Percentiles rank a stretch among this genome's conserved stretches.
Evolutionary conservation across 1,284 basidiomycete genomes (phyloP).

Genomic region (Gomphus bonarii): DNA sequence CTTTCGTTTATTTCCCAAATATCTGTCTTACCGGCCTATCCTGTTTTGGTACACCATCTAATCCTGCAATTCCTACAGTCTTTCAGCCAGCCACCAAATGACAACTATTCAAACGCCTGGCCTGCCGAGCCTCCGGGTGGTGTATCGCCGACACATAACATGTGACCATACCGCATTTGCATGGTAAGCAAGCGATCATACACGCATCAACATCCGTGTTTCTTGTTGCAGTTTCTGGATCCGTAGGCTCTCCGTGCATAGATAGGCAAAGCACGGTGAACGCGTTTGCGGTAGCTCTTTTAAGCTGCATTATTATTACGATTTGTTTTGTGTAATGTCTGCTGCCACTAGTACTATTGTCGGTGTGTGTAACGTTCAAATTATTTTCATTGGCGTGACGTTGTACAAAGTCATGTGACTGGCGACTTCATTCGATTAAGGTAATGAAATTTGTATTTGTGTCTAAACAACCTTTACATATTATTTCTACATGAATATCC

Average conservation of each 20-base stretch:
- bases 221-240: neutral
- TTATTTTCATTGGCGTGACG: too few species aligned
- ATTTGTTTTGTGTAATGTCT: too few species aligned
- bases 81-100: neutral
- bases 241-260: neutral
- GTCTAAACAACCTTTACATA: too few species aligned
- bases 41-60: neutral
- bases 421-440: too few species aligned
- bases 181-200: neutral
- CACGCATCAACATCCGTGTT: neutral
- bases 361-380: too few species aligned
- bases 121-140: neutral
- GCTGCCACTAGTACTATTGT: too few species aligned
- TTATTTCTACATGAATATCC: too few species aligned
- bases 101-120: neutral
- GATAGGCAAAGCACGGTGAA: neutral
- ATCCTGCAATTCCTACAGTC: neutral
- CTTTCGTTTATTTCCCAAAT: neutral
- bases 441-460: too few species aligned
- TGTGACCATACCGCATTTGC: neutral
- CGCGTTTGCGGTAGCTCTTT: neutral
- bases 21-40: neutral
- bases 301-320: too few species aligned
- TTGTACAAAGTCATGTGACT: too few species aligned
- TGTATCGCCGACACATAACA: neutral